These are phyloP conservation scores for Didymella pinodella DNA, from an alignment of 2,329 filamentous ascomycete genomes.

Conservation along the genomic window DNA sequence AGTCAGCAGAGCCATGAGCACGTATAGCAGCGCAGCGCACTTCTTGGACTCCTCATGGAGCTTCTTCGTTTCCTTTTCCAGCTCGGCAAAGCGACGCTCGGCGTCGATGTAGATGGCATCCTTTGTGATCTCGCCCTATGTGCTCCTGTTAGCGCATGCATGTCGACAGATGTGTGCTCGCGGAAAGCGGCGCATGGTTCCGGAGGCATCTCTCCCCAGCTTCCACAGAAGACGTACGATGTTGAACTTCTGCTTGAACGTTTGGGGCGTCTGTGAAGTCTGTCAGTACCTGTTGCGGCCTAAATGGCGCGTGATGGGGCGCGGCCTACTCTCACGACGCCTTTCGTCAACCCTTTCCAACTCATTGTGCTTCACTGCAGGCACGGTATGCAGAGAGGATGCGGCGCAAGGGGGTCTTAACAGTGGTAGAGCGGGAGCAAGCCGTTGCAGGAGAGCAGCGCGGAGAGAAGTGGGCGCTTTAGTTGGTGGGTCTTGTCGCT, in stretches of 20 bases:
- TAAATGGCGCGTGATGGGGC: conserved; percentile 20
- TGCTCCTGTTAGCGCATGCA: conserved; percentile 31
- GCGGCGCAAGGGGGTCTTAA: conserved; percentile 9
- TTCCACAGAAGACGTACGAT: conserved; percentile 59
- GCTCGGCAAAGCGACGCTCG: conserved; percentile 89
- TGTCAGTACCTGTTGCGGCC: conserved; percentile 35
- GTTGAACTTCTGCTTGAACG: conserved; percentile 90
- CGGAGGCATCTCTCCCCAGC: not conserved
- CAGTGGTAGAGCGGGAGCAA: conserved; percentile 6
- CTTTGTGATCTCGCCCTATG: conserved; percentile 85
- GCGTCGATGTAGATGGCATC: conserved; percentile 94
- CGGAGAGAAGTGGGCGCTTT: conserved; percentile 18
- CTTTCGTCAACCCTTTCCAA: conserved; percentile 95
- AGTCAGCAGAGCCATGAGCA: conserved; percentile 21
- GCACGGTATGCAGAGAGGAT: conserved; percentile 17
- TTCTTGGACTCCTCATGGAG: conserved; percentile 96
- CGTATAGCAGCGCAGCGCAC: conserved; percentile 41
- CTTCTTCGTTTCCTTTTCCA: conserved; percentile 95
- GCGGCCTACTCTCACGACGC: conserved; percentile 74
- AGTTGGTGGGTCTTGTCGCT: conserved; percentile 13
- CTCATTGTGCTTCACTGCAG: conserved; percentile 69
- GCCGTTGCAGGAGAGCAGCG: conserved; percentile 10
- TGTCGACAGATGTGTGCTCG: conserved; percentile 15
- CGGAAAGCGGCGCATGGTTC: conserved; percentile 32
- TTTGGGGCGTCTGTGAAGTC: conserved; percentile 76